Percentiles rank a stretch among this genome's conserved stretches.
These are phyloP conservation scores for Xylaria cubensis DNA, from an alignment of 495 filamentous ascomycete genomes.

Conservation along the genomic window DNA sequence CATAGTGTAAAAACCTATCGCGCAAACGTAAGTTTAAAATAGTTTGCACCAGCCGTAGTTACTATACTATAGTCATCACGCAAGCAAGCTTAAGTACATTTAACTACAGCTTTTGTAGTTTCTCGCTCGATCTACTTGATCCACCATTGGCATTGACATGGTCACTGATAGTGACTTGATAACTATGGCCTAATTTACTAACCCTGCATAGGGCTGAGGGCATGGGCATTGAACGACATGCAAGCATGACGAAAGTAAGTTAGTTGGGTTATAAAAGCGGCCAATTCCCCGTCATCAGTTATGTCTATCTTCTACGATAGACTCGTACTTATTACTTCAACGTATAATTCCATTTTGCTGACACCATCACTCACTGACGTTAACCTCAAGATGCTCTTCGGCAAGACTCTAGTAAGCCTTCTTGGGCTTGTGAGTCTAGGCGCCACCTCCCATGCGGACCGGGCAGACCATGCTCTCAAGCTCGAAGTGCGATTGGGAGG, in stretches of 20 bases:
- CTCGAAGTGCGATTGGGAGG: not conserved
- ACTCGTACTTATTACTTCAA: not conserved
- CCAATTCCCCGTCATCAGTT: not conserved
- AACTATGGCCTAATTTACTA: not conserved
- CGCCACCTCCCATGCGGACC: not conserved
- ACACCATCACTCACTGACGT: not conserved
- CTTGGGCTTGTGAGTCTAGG: not conserved
- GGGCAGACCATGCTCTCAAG: slow-evolving; percentile 1
- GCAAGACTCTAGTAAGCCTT: not conserved
- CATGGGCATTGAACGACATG: not conserved
- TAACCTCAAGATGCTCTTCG: not conserved
- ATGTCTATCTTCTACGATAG: not conserved
- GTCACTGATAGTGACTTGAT: not conserved
- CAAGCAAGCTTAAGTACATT: not conserved
- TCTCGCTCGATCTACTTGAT: not conserved
- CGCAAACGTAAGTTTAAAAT: not conserved
- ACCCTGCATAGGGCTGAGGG: not conserved
- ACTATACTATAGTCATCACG: too few relatives aligned
- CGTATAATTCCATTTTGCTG: not conserved
- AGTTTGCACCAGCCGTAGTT: not conserved
- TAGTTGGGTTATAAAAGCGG: not conserved
- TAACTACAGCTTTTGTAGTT: not conserved
- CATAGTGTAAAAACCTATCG: too few relatives aligned
- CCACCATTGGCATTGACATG: not conserved
- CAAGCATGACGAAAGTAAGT: not conserved